phyloP scores from a whole-genome alignment of 306 rosid species.

The Acacia crassicarpa region DNA sequence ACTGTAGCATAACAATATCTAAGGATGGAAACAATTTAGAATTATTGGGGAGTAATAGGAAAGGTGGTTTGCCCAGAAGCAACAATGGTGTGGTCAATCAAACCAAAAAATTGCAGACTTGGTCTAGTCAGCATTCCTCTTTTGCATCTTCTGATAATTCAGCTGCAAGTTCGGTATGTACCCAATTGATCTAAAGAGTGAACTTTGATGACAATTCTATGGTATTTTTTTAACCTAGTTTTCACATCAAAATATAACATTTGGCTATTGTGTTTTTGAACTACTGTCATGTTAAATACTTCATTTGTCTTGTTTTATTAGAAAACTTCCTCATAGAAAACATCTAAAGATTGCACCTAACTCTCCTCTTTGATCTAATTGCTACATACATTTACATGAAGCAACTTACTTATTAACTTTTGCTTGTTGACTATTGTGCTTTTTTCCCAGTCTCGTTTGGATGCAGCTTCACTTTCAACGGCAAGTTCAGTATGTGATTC shows the following conservation, averaged over 20 bases:
- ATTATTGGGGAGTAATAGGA: slow-evolving; percentile 38
- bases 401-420: slow-evolving; percentile 10
- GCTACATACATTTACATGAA: slow-evolving; percentile 5
- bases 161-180: slow-evolving; percentile 47
- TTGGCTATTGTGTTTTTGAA: background rate
- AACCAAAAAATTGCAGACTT: slow-evolving; percentile 39
- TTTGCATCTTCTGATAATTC: slow-evolving; percentile 40
- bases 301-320: background rate
- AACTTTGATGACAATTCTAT: background rate
- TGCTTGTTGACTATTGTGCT: slow-evolving; percentile 20
- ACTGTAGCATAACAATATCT: background rate
- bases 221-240: background rate
- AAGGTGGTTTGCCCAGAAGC: slow-evolving; percentile 43
- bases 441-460: slow-evolving; percentile 46
- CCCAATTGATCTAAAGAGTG: slow-evolving; percentile 6
- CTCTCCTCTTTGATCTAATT: slow-evolving; percentile 12
- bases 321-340: background rate
- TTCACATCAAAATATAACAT: background rate
- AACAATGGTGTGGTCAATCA: slow-evolving; percentile 37
- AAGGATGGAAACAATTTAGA: slow-evolving; percentile 34
- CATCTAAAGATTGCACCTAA: background rate
- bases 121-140: slow-evolving; percentile 62
- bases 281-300: background rate
- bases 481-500: slow-evolving; percentile 63
- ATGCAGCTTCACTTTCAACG: slow-evolving; percentile 47